phyloP scores from a whole-genome alignment of 495 filamentous ascomycete species.

The Xylaria telfairii region DNA sequence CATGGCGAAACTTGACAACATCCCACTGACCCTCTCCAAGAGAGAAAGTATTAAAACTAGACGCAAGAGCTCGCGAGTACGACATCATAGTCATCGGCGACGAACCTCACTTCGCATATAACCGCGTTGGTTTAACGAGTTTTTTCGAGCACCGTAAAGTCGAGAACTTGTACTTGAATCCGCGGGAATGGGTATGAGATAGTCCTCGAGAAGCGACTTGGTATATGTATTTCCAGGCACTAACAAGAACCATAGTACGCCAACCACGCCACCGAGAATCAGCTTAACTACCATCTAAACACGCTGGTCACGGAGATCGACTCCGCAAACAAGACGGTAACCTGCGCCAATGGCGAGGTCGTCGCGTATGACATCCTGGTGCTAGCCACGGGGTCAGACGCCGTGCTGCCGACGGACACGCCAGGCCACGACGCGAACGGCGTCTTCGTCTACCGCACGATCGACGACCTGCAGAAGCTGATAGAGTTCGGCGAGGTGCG shows the following conservation, averaged over 20 bases:
- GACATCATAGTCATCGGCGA: conserved; percentile 92
- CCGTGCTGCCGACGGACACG: conserved; percentile 78
- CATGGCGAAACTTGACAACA: background rate
- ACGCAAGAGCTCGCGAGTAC: conserved; percentile 76
- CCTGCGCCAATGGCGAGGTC: conserved; percentile 70
- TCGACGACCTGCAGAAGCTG: conserved; percentile 81
- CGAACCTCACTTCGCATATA: conserved; percentile 91
- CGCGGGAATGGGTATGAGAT: conserved; percentile 79
- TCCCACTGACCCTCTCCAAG: conserved; percentile 46
- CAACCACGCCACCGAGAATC: conserved; percentile 59
- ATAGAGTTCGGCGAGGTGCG: conserved; percentile 73
- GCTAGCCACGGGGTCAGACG: conserved; percentile 90
- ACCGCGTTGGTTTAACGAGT: conserved; percentile 91
- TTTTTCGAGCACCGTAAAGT: conserved; percentile 92
- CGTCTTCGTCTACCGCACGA: conserved; percentile 94
- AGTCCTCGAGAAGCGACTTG: background rate
- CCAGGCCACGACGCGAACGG: conserved; percentile 86
- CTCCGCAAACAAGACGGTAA: conserved; percentile 66
- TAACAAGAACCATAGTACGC: conserved; percentile 30
- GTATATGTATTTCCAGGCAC: background rate
- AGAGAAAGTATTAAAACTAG: conserved; percentile 90
- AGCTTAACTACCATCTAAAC: conserved; percentile 83
- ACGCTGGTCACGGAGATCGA: conserved; percentile 78
- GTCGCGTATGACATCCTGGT: conserved; percentile 89
- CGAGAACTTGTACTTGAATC: conserved; percentile 90